phyloP scores from a whole-genome alignment of 768 basidiomycete species.

The Megacollybia marginata region DNA sequence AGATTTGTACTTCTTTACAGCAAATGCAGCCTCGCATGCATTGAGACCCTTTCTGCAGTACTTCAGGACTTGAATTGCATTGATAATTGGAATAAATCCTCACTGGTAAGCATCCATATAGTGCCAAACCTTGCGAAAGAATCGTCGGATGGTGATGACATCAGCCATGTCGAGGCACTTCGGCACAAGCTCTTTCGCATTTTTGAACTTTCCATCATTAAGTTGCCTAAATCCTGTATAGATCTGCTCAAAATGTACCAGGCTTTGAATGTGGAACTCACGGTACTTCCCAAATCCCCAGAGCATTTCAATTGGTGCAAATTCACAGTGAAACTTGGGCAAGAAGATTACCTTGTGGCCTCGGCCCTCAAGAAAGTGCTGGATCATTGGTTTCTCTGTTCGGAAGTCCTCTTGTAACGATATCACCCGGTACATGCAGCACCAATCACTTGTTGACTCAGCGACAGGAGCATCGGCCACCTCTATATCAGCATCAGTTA shows the following conservation, averaged over 20 bases:
- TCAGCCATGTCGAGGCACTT: no score
- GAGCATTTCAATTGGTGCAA: constrained; percentile 12
- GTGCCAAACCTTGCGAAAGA: no score
- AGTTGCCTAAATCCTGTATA: constrained; percentile 12
- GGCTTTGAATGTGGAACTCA: constrained; percentile 8
- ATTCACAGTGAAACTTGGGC: not conserved
- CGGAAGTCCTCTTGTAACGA: no score
- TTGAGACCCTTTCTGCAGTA: constrained; percentile 12
- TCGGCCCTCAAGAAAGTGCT: no score
- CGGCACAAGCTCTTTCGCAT: constrained; percentile 15
- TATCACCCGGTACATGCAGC: constrained; percentile 17
- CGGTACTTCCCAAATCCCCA: constrained; percentile 14
- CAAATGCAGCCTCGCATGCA: constrained; percentile 18
- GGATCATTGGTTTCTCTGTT: no score
- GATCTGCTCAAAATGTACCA: constrained; percentile 1
- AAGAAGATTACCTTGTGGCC: constrained; percentile 13
- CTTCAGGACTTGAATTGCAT: not conserved
- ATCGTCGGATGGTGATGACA: constrained; percentile 12
- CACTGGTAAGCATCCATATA: constrained; percentile 14
- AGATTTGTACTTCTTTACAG: constrained; percentile 17
- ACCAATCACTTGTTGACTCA: constrained; percentile 3
- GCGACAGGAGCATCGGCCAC: constrained; percentile 7
- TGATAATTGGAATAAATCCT: not conserved
- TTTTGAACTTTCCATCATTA: constrained; percentile 17
- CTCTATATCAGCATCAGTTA: not conserved